Conservation (phyloP, 2,329 filamentous ascomycete genomes). For the Periconia digitata region DNA sequence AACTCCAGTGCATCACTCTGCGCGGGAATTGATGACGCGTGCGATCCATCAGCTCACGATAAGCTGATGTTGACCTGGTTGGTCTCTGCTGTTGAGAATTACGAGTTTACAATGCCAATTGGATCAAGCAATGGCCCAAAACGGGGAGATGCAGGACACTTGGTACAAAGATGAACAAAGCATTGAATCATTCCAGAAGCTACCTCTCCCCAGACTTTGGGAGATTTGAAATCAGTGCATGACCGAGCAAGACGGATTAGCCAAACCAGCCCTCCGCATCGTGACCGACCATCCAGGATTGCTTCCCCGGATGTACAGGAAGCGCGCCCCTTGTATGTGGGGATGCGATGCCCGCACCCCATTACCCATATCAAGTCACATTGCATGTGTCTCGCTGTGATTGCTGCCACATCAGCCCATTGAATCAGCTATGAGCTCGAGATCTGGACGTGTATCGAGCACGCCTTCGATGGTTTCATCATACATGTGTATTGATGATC, state of each 20-base stretch:
- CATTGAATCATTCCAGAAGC: background rate
- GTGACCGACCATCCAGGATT: no score
- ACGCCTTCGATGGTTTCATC: background rate
- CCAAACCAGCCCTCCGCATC: no score
- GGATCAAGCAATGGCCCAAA: no score
- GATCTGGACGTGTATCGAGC: background rate
- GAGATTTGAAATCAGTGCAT: background rate
- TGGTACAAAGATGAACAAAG: no score
- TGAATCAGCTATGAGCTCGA: background rate
- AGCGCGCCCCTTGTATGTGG: background rate
- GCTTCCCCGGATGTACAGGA: constrained; percentile 1
- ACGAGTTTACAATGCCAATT: no score
- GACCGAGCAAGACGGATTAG: background rate
- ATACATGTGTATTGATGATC: background rate
- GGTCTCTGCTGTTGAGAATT: no score
- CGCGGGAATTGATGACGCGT: no score
- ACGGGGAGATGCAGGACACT: no score
- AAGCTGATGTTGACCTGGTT: no score
- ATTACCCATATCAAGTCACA: background rate
- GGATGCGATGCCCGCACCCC: background rate
- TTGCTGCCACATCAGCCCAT: background rate
- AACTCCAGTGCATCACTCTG: no score
- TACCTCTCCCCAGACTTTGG: background rate
- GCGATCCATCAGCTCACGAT: no score
- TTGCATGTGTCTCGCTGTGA: background rate